These are phyloP conservation scores for Coffea humblotiana DNA, from an alignment of 305 asterid genomes.

Conservation along the genomic window DNA sequence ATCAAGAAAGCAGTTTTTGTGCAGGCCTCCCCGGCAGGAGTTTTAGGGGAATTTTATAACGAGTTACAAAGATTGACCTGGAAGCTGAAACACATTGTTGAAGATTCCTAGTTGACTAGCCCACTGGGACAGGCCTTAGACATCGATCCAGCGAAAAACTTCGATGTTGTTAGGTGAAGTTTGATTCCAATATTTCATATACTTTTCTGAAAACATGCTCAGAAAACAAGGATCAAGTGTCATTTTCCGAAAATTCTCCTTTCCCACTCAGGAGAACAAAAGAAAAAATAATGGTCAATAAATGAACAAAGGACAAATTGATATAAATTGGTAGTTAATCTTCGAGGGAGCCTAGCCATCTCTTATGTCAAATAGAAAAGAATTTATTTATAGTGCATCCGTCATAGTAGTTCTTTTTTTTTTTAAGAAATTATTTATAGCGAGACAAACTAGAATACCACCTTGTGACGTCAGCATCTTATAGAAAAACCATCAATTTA, in stretches of 20 bases:
- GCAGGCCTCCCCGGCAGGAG: not conserved
- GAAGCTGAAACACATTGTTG: conserved; percentile 5
- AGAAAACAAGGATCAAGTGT: not conserved
- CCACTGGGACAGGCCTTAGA: not conserved
- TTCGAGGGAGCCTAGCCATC: not conserved
- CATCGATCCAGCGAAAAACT: not conserved
- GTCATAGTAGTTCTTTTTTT: not conserved
- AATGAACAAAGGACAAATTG: conserved; percentile 1
- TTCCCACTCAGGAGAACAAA: not conserved
- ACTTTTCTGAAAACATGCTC: not conserved
- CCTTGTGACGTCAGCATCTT: not conserved
- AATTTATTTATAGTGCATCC: not conserved
- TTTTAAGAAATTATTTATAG: not conserved
- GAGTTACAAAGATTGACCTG: conserved; percentile 12
- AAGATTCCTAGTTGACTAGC: conserved; percentile 15
- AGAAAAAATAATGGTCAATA: not conserved
- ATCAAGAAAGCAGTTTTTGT: not conserved
- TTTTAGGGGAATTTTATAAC: not conserved
- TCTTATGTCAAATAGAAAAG: not conserved
- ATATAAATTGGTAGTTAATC: not conserved
- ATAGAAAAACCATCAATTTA: not conserved
- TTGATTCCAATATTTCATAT: not conserved
- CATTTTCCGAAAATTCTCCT: not conserved
- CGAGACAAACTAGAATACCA: not conserved
- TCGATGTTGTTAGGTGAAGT: conserved; percentile 2